Base-by-base conservation (phyloP, 495 filamentous ascomycete species). In the Entonaema liquescens region DNA sequence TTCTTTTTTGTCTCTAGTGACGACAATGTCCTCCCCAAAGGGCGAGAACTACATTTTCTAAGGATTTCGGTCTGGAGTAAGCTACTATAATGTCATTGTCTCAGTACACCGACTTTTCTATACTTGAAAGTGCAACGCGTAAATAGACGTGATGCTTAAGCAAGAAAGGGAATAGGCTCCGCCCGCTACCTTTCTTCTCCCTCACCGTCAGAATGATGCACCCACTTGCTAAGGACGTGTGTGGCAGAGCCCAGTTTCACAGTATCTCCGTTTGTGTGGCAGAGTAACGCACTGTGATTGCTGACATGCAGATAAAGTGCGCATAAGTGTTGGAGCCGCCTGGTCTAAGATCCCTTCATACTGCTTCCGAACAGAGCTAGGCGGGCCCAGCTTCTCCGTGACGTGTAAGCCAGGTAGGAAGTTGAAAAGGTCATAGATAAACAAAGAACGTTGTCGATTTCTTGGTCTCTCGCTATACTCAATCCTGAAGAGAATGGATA, bases 131-230 rank as follows among this genome's bases (percentile, higher is more conserved):
- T 36, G 47, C 47, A 25, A 54, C 59, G 69, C 66, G 42, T 19
- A 47, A 72, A 67, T 55, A 59, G 64, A 63, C 11, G 55, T 36
- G 64, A 71, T 62, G 62, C 54, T 49, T 60, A 58, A 40, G 60
- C 65, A 57, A 29, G 56, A 68, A 65, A 52, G 57, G 69, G 60
- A 60, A 68, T 59, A 29, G 38, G 49, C 55, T 57, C 70, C 61
- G 59, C 55, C 49, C 29, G 49, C 38, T 44, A 35, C 15, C 33
- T 28, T 59, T 47, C 21, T 54, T 47, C 38, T 33, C 49, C 26
- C 65, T 73, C 70, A 73, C 70, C 70, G 70, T 73, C 65, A 73
- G 70, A 73, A 73, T 73, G 70, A 73, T 73, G 65, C 65, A 58
- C 33, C 55, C 49, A 59, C 53, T 59, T 66, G 59, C 33, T 17